Percentiles rank a stretch among this genome's conserved stretches.
Evolutionary conservation across 1,284 basidiomycete species (phyloP).

Genomic region (Ganoderma meredithae): DNA sequence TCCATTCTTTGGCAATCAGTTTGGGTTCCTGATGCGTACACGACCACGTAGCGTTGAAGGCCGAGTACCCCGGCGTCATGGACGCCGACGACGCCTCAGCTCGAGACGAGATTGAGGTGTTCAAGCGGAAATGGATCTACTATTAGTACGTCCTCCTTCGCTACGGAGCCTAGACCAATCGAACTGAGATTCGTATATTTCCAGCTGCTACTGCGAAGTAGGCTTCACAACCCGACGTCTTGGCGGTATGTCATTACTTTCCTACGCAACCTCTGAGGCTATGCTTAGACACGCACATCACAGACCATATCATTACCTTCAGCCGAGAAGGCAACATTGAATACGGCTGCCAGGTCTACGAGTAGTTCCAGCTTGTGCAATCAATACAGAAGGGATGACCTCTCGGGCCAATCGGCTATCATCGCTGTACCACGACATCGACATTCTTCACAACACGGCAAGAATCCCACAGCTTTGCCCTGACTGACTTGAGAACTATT

Average conservation of each 20-base stretch:
- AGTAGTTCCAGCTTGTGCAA: conserved; percentile 11
- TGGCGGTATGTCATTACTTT: conserved; percentile 55
- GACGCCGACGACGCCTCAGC: conserved; percentile 46
- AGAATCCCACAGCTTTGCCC: not conserved
- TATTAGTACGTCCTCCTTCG: conserved; percentile 43
- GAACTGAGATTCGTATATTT: conserved; percentile 31
- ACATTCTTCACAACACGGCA: not conserved
- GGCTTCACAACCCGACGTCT: conserved; percentile 76
- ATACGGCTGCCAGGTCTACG: conserved; percentile 54
- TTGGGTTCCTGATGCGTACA: not conserved
- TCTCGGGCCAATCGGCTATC: not conserved
- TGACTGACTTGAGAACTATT: not conserved
- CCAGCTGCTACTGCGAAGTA: conserved; percentile 78
- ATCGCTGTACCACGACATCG: not conserved
- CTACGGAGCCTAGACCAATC: not conserved
- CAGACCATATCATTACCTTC: conserved; percentile 68
- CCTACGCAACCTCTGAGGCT: not conserved
- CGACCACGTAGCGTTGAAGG: conserved; percentile 50
- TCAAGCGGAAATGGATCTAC: conserved; percentile 85
- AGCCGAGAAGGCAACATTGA: conserved; percentile 62
- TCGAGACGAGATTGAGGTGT: conserved; percentile 73
- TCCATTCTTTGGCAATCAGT: not conserved
- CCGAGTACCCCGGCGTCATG: conserved; percentile 68
- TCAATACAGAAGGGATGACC: not conserved
- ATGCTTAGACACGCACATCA: not conserved